Conservation (phyloP, 2,329 filamentous ascomycete species). For the Monilinia polystroma region DNA sequence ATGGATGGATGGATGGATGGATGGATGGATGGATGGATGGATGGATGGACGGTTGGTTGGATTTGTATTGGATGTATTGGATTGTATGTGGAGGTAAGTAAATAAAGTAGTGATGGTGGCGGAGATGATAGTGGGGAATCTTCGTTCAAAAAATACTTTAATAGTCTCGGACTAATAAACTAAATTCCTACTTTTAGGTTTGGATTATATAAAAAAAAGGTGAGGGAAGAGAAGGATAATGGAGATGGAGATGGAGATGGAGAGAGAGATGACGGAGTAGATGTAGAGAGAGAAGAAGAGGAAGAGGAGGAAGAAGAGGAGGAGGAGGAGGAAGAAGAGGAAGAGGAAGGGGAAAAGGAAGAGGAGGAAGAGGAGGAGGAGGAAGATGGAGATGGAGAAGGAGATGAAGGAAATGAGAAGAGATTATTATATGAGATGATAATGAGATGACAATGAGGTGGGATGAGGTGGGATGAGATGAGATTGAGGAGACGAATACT, state of each 20-base stretch:
- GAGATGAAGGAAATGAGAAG: not conserved
- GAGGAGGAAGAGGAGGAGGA: too few relatives aligned
- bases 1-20: too few relatives aligned
- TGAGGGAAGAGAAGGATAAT: not conserved
- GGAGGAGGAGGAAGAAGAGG: not conserved
- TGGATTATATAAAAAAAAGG: not conserved
- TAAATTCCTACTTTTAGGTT: not conserved
- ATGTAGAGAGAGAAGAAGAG: not conserved
- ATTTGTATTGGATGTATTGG: too few relatives aligned
- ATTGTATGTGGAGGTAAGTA: slow-evolving; percentile 4
- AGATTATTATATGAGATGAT: too few relatives aligned
- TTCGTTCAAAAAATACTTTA: slow-evolving; percentile 15
- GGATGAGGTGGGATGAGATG: not conserved
- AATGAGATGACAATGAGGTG: not conserved
- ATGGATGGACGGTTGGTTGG: too few relatives aligned
- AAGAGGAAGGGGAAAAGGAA: not conserved
- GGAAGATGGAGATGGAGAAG: too few relatives aligned
- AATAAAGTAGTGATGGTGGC: slow-evolving; percentile 19
- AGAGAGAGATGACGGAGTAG: not conserved
- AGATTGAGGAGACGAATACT: not conserved
- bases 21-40: too few relatives aligned
- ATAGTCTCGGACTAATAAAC: not conserved
- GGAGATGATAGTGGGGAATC: slow-evolving; percentile 22
- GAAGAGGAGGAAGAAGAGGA: not conserved
- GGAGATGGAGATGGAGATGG: not conserved